Base-by-base conservation (phyloP, 192 early-diverging fungal genomes). In the Thamnidium elegans region DNA sequence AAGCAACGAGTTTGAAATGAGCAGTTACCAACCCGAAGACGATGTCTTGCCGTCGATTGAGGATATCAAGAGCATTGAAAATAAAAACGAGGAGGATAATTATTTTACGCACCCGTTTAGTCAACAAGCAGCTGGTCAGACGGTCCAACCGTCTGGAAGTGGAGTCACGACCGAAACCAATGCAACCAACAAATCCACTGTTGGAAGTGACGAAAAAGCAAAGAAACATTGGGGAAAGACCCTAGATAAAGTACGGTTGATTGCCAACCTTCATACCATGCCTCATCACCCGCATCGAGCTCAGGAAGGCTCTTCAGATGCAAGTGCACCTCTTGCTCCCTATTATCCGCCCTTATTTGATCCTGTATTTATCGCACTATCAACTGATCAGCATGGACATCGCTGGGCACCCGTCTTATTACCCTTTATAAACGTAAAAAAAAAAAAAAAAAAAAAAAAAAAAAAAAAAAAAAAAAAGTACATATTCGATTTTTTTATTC, bases 201-300 rank as follows among this genome's bases (percentile, higher is more conserved):
- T 19, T 14, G 42, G 30, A 14, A 30, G 46, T 36, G 44, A 60
- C 13, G n/a, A 14, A 14, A 66, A 61, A 11, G 71, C 66, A 15
- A 62, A 62, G 9, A 34, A 51, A n/a, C 21, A 68, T 9, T 73
- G 71, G 71, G 56, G 44, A 11, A 73, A 73, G 31, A 73, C 71
- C 10, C 43, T 73, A 17, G 71, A 65, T 54, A 68, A 68, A 48
- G 42, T 73, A 7, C 46, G 62, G 7, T 50, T 73, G 4, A 60
- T 73, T 19, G n/a, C 55, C 15, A 58, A 60, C 15, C 9, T 73
- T 6, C 50, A 67, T 30, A 32, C 50, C 20, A 23, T n/a, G 0
- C 46, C 26, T 7, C 17, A 36, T 10, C 50, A 45, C 7, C 31
- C 54, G 19, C 19, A 30, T 8, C 31, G 17, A 11, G 1, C 14